These are phyloP conservation scores for Sugiyamaella marilandica DNA, from an alignment of 805 yeast genomes.

Conservation along the genomic window DNA sequence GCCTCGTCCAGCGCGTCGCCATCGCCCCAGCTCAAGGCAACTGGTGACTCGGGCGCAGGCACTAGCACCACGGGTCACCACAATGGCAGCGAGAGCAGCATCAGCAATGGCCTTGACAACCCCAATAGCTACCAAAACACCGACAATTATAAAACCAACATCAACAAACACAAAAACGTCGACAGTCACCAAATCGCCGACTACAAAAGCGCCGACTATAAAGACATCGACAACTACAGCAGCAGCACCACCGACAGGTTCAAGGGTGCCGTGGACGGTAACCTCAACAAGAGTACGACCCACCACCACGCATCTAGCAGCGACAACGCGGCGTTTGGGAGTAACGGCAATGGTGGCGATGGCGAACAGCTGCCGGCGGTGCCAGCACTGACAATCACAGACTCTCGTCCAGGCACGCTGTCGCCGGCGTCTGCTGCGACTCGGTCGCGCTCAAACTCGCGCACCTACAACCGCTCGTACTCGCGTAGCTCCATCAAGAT, in stretches of 20 bases:
- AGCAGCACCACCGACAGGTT: neutral
- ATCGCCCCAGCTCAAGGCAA: neutral
- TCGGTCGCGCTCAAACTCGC: conserved; percentile 43
- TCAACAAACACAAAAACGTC: conserved; percentile 1
- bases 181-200: neutral
- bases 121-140: conserved; percentile 1
- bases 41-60: conserved; percentile 2
- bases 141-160: conserved; percentile 10
- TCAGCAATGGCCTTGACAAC: no score
- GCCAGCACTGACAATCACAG: neutral
- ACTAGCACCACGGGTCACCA: conserved; percentile 21
- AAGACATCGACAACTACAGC: neutral
- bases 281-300: neutral
- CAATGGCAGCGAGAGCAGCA: no score
- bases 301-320: neutral
- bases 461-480: conserved; percentile 51
- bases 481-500: conserved; percentile 71
- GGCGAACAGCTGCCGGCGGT: neutral
- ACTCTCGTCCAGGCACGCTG: conserved; percentile 11
- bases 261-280: neutral
- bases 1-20: neutral
- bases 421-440: neutral
- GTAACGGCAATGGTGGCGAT: conserved; percentile 3
- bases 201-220: neutral
- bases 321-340: neutral